Evolutionary conservation across 192 early-diverging fungal species (phyloP), one percentile per base, ranked within the genome.

Genomic region (Hyaloraphidium curvatum): DNA sequence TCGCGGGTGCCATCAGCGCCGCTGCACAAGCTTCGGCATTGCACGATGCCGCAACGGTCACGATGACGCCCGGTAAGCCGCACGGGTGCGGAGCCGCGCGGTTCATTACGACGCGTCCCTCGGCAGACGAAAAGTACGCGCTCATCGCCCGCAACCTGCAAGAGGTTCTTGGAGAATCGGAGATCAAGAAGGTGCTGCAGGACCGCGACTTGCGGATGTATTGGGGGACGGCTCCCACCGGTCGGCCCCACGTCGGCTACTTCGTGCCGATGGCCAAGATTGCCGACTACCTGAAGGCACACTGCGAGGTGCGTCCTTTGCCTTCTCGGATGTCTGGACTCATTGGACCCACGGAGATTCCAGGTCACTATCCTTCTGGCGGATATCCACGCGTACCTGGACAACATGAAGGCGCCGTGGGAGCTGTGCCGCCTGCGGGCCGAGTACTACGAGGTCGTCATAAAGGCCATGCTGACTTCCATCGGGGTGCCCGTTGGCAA

Each of bases 211-310:
- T 93, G 40, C 86, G 78, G 53, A 67, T 97, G 57, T 97, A 97
- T 81, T 97, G 90, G 91, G 94, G 94, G 25, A 92, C 91, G 13
- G 94, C 94, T 26, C 78, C 91, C 1, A 98, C 94, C 11, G 91
- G 94, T 28, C 84, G 77, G 61, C 90, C 90, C 27, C 94, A 98
- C 63, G 75, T 98, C 62, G 94, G 84, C 51, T 98, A 98, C 77
- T 94, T 89, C 82, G 88, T 95, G 16, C 74, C 94, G 4, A 89
- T 98, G 84, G 70, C 85, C 52, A 98, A 98, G 72, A 80, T 98
- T 66, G 94, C 94, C 4, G 94, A 98, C 65, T 91, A 90, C 59
- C 72, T 98, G 51, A 57, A 74, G 52, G 94, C 94, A 40, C 90
- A 84, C 7, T 86, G 83, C 61, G 77, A 91, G 54, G 88, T 89